Evolutionary conservation across 2,329 filamentous ascomycete species (phyloP), one percentile per base, ranked within the genome.

Genomic region (Talaromyces verruculosus): DNA sequence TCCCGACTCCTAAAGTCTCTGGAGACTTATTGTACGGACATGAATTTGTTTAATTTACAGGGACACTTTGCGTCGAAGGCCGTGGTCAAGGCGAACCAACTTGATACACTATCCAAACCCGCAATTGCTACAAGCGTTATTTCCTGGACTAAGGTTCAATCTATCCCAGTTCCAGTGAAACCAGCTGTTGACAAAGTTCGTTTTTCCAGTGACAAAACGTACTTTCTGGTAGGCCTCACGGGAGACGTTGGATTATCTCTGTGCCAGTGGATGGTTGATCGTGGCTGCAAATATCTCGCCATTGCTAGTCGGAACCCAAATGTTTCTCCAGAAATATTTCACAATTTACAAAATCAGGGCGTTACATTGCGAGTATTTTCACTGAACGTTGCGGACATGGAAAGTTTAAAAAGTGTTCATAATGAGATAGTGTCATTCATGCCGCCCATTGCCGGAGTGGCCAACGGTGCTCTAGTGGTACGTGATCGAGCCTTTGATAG

Each of bases 381-480:
- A 5, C 28, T 64, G 19, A 28, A 64, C 39, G 53, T 64, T 41
- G n/a, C 63, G 5, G 30, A 57, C 33, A 60, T 47, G 63, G 30
- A 49, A 49, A 35, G 19, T 41, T 15, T 64, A 5, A 47, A 33
- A 33, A 33, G 19, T 7, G 63, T 59, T 4, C 37, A 47, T 11
- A 7, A 33, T n/a, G 51, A 64, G 19, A 47, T 57, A 17, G 7
- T 25, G 7, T 57, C 51, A 49, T 47, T n/a, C 17, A 64, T 64
- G 63, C 78, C 78, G 4, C 71, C 72, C 0, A 72, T 80, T 28
- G 74, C 68, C 33, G 79, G 79, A 17, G 77, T 80, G 4, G 71
- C 71, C 7, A 75, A 80, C 28, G 77, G 72, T 1, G 78, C 79
- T 5, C 75, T 80, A 72, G 72, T 81, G 3, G 67, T 81, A 0